Conservation (phyloP, 306 rosid genomes). For the Hippophae gyantsensis region DNA sequence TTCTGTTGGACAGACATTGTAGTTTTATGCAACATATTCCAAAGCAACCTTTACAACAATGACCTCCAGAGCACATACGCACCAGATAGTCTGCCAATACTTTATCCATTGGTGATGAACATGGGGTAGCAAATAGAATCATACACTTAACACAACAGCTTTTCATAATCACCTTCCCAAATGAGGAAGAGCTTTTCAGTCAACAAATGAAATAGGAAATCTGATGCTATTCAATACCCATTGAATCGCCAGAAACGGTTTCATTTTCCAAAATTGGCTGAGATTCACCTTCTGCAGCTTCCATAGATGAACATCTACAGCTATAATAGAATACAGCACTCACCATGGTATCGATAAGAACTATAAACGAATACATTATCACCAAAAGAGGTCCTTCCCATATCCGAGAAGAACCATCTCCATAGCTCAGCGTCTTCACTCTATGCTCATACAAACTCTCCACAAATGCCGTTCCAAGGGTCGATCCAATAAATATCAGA, state of each 20-base stretch:
- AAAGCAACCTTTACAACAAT: too few species aligned
- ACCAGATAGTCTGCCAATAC: too few species aligned
- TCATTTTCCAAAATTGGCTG: slow-evolving; percentile 44
- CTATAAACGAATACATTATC: slow-evolving; percentile 79
- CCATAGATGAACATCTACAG: slow-evolving; percentile 24
- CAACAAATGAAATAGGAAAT: slow-evolving; percentile 15
- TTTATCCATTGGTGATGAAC: too few species aligned
- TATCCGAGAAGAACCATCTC: slow-evolving; percentile 86
- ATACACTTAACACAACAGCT: not conserved
- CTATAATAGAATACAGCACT: slow-evolving; percentile 27
- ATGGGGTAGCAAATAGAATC: too few species aligned
- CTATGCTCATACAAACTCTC: slow-evolving; percentile 92
- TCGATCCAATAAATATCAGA: slow-evolving; percentile 71
- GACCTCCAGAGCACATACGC: too few species aligned
- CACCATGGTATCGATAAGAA: slow-evolving; percentile 88
- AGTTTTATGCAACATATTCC: too few species aligned
- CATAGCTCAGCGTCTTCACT: slow-evolving; percentile 89
- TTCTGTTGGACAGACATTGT: too few species aligned
- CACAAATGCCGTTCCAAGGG: slow-evolving; percentile 82
- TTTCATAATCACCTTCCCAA: slow-evolving; percentile 24
- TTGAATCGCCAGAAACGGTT: slow-evolving; percentile 24
- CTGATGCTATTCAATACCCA: slow-evolving; percentile 39
- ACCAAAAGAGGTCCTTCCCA: slow-evolving; percentile 99
- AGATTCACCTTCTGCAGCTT: slow-evolving; percentile 29
- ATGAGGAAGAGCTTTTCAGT: slow-evolving; percentile 5